A percentile compares a stretch with the other conserved stretches of the same genome.
Evolutionary conservation across 768 basidiomycete species (phyloP).

Genomic region (Gautieria morchelliformis): DNA sequence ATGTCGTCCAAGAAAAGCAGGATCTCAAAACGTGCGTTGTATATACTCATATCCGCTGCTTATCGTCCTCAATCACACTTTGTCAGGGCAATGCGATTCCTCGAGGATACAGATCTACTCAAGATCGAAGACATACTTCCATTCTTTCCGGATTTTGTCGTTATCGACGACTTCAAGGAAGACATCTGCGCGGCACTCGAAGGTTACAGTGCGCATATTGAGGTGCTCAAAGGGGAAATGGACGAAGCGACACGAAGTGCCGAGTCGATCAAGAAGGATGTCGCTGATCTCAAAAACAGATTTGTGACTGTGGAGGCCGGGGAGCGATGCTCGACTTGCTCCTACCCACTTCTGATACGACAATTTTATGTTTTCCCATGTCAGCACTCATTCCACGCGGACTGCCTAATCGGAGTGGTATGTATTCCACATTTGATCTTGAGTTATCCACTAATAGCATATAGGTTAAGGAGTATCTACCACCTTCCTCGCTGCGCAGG

Average conservation of each 20-base stretch:
- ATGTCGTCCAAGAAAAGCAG: constrained; percentile 95
- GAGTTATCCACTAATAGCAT: constrained; percentile 5
- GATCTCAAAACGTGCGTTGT: constrained; percentile 89
- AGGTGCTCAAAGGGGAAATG: constrained; percentile 87
- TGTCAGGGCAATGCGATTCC: constrained; percentile 87
- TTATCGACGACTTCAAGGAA: constrained; percentile 99
- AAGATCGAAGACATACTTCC: constrained; percentile 99
- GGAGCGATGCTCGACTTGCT: constrained; percentile 81
- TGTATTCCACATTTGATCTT: constrained; percentile 21
- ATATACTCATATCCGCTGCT: not conserved
- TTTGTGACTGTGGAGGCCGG: constrained; percentile 87
- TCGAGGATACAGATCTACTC: constrained; percentile 88
- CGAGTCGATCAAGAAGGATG: constrained; percentile 89
- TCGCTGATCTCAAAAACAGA: constrained; percentile 71
- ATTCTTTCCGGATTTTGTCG: constrained; percentile 99
- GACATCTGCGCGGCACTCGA: constrained; percentile 96
- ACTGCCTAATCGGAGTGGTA: constrained; percentile 92
- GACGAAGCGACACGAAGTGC: constrained; percentile 88
- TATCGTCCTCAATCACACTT: not conserved
- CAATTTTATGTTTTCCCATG: constrained; percentile 99
- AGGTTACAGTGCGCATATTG: constrained; percentile 87
- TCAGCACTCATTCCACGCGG: constrained; percentile 95
- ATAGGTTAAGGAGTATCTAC: constrained; percentile 88
- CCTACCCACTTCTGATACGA: constrained; percentile 63
- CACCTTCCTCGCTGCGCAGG: constrained; percentile 69